Conservation (phyloP, 108 stramenopile genomes). For the Skeletonema potamos region DNA sequence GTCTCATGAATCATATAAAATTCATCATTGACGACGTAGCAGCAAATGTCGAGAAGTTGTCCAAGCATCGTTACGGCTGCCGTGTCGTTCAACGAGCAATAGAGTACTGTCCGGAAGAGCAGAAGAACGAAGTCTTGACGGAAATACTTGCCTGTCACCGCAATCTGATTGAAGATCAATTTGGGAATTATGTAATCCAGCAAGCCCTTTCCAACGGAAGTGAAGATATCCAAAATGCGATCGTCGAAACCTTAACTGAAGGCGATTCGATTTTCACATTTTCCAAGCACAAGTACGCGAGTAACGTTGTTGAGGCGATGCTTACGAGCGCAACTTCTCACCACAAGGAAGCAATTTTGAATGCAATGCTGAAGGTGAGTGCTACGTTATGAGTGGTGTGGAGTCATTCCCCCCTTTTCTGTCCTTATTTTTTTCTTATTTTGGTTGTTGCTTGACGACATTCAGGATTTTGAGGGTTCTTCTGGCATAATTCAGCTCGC, state of each 20-base stretch:
- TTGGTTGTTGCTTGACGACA: slow-evolving; percentile 36
- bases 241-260: slow-evolving; percentile 68
- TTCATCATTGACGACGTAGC: slow-evolving; percentile 91
- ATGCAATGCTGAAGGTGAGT: slow-evolving; percentile 70
- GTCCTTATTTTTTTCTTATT: neutral
- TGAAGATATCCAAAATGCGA: slow-evolving; percentile 58
- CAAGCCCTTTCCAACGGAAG: slow-evolving; percentile 82
- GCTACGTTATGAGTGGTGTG: neutral
- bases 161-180: slow-evolving; percentile 76
- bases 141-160: slow-evolving; percentile 53
- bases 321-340: slow-evolving; percentile 80
- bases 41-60: slow-evolving; percentile 72
- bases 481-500: slow-evolving; percentile 86
- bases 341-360: slow-evolving; percentile 63
- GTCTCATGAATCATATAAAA: slow-evolving; percentile 76
- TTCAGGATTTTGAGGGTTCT: slow-evolving; percentile 35
- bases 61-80: slow-evolving; percentile 94
- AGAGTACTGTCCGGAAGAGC: slow-evolving; percentile 78
- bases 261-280: slow-evolving; percentile 68
- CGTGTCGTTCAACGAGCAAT: slow-evolving; percentile 92
- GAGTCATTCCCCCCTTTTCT: neutral
- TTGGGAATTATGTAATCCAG: slow-evolving; percentile 91
- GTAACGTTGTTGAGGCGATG: slow-evolving; percentile 95
- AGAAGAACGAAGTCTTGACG: slow-evolving; percentile 65
- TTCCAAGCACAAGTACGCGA: slow-evolving; percentile 95